phyloP scores from a whole-genome alignment of 2,329 filamentous ascomycete species.

The Emergomyces africanus region DNA sequence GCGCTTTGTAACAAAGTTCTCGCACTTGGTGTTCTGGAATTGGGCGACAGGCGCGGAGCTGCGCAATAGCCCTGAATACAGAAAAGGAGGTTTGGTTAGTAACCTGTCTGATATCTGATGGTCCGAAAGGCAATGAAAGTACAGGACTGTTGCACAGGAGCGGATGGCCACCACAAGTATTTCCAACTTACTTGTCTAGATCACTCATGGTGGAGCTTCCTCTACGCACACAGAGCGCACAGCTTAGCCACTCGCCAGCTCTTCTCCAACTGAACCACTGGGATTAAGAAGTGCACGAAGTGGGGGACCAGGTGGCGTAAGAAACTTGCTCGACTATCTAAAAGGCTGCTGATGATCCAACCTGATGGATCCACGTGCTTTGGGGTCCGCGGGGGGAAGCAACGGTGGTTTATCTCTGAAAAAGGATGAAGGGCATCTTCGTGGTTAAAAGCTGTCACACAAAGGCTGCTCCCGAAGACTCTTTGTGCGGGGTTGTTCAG shows the following conservation, averaged over 20 bases:
- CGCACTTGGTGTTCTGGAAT: conserved; percentile 93
- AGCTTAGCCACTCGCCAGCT: background rate
- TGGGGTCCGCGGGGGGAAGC: background rate
- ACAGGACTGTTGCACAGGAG: background rate
- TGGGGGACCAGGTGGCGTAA: background rate
- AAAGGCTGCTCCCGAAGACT: background rate
- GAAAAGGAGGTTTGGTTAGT: conserved; percentile 9
- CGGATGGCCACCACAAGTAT: background rate
- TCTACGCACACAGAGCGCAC: conserved; percentile 8
- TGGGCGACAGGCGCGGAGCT: conserved; percentile 86
- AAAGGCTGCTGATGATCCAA: background rate
- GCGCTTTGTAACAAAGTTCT: conserved; percentile 95
- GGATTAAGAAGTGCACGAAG: background rate
- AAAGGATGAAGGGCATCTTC: background rate
- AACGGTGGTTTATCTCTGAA: background rate
- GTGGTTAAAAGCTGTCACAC: background rate
- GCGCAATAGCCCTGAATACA: conserved; percentile 66
- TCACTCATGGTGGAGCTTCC: conserved; percentile 59
- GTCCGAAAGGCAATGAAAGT: background rate
- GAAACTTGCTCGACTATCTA: background rate
- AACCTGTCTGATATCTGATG: background rate
- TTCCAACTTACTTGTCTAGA: conserved; percentile 65
- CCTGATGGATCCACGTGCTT: background rate
- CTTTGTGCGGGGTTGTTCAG: background rate
- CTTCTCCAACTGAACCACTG: background rate